Evolutionary conservation across 192 early-diverging fungal species (phyloP), one percentile per base, ranked within the genome.

Genomic region (Rhizophagus sp.): DNA sequence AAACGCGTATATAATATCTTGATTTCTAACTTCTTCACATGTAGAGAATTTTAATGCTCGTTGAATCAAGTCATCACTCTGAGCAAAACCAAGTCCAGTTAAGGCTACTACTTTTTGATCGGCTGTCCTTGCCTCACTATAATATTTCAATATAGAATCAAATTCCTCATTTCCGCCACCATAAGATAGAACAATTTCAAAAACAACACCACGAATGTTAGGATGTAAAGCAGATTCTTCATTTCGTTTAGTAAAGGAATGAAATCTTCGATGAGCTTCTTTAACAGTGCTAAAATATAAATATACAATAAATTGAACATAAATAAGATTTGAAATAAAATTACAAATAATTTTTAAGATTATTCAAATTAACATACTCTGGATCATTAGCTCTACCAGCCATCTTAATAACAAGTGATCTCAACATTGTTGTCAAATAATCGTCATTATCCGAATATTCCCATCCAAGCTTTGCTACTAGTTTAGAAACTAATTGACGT

Each of bases 381-480:
- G 81, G 73, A 81, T 97, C 95, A 44, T 88, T 90, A 41, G 91
- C 90, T 44, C 82, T 79, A 57, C 91, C 97, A 24, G 96, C 93
- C 49, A 87, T 89, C 24, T 87, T 85, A 75, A 97, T 85, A 41
- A 91, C 90, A 57, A 97, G 86, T 11, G 91, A 91, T 71, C 97
- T 92, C 73, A 96, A 88, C 62, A 93, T 86, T 61, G 87, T 90
- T 41, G 88, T 90, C 36, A 94, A 86, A 79, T 95, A 92, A 76
- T 93, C 92, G 67, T 99, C 97, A 33, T 77, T 84, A 7, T 81
- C 83, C 15, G 87, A 77, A 57, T 90, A 89, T 75, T 97, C 93
- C 90, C 91, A 97, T 49, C 96, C 97, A 9, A 98, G 84, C 10
- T 85, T 80, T 72, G 88, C 83, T 34, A 91, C 93, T 68, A 96